Conservation (phyloP, 140 eudicot genomes). For the Oenanthe javanica region DNA sequence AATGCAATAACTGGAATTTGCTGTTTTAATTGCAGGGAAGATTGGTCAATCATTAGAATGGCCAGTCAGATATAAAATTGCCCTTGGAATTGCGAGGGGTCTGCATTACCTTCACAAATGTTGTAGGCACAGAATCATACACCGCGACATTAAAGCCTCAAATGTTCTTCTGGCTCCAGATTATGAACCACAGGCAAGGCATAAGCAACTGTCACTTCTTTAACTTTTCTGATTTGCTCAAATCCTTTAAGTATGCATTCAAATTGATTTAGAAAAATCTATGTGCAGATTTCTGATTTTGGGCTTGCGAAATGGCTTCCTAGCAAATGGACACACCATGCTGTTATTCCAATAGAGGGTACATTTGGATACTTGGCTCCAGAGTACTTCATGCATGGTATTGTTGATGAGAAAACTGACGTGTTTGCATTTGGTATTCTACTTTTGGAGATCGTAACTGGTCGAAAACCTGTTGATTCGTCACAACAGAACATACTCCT, state of each 20-base stretch:
- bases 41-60: conserved; percentile 42
- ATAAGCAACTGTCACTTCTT: not conserved
- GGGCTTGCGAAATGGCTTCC: conserved; percentile 99
- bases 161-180: conserved; percentile 89
- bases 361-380: conserved; percentile 96
- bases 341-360: conserved; percentile 73
- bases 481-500: conserved; percentile 58
- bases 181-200: conserved; percentile 73
- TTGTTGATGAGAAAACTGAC: conserved; percentile 86
- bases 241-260: not conserved
- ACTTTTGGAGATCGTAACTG: conserved; percentile 74
- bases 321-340: conserved; percentile 73
- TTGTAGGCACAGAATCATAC: conserved; percentile 85
- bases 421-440: conserved; percentile 90
- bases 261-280: not conserved
- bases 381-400: conserved; percentile 92
- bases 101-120: conserved; percentile 85
- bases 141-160: conserved; percentile 96
- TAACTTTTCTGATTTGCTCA: not conserved
- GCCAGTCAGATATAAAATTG: conserved; percentile 72
- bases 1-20: not conserved
- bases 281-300: conserved; percentile 69
- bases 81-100: conserved; percentile 76
- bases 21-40: conserved; percentile 30
- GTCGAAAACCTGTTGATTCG: conserved; percentile 72